Base-by-base conservation (phyloP, 2,329 filamentous ascomycete genomes). In the Verticillium klebahnii region DNA sequence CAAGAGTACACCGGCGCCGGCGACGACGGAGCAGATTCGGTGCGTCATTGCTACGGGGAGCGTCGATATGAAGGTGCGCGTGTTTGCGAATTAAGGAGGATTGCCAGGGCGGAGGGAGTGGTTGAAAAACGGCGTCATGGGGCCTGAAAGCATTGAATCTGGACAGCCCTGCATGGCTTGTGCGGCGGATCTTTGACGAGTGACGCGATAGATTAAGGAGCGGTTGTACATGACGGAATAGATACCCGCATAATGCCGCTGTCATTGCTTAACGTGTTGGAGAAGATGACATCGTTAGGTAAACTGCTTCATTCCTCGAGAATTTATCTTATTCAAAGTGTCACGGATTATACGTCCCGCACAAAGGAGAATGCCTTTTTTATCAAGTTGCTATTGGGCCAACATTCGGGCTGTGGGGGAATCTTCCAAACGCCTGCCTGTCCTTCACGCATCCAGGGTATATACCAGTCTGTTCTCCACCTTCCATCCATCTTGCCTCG, bases 21-120 rank as follows among this genome's bases (percentile, higher is more conserved):
- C 84, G 59, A 68, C 68, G 2, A 25, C 72, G 73, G 2, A 73
- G 73, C 87, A 87, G 67, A 92, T 96, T 65, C 84, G 91, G 65
- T 96, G 92, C 72, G 88, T 96, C 19, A 89, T 97, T 68, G 93
- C 92, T 9, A 96, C 92, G 2, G 92, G 91, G 39, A 91, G 92
- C 72, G 91, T 96, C 62, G 92, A 96, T 78, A 78, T 88, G 71
- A 91, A 88, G 67, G 85, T 96, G 65, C 84, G 90, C 68, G 86
- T 96, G 60, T 96, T 94, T 78, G 91, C 91, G 60, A 82, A 81
- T 69, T 82, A 68, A 23, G 7, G 2, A 19, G 6, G 39, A 52
- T 15, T 15, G 39, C 17, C 17, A 19, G 25, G 31, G 39, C 32
- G 34, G 32, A 39, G 25, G 7, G 31, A 34, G 54, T 17, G 23